Conservation (phyloP, 2,329 filamentous ascomycete species). For the Cladosporium colombiae region DNA sequence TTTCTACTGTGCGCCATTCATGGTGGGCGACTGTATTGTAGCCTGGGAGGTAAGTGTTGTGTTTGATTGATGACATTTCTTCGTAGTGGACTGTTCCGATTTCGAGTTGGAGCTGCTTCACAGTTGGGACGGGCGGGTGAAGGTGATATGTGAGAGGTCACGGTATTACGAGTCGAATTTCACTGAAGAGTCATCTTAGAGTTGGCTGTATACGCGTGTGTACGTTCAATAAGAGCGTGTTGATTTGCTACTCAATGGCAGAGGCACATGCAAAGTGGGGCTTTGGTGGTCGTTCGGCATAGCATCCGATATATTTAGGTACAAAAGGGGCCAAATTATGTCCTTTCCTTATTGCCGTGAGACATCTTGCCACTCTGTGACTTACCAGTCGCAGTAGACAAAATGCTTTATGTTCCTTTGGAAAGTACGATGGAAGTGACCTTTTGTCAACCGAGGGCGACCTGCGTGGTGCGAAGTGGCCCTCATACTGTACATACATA, state of each 20-base stretch:
- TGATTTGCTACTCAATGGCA: background rate
- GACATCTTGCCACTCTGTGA: background rate
- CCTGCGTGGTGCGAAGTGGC: background rate
- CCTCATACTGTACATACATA: background rate
- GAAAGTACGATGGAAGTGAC: background rate
- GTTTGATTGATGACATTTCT: slow-evolving; percentile 8
- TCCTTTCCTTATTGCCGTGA: background rate
- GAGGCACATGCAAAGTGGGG: background rate
- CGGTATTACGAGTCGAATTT: background rate
- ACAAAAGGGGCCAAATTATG: background rate
- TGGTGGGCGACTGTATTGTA: slow-evolving; percentile 47
- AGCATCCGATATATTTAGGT: background rate
- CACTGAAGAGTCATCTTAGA: background rate
- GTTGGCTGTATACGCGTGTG: background rate
- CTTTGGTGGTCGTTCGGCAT: background rate
- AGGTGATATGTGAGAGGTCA: background rate
- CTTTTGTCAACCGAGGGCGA: background rate
- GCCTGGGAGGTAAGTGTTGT: slow-evolving; percentile 42
- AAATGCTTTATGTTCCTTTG: background rate
- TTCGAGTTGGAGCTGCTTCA: background rate
- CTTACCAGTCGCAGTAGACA: background rate
- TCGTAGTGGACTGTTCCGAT: background rate
- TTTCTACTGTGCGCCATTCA: slow-evolving; percentile 47
- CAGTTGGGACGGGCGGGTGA: background rate
- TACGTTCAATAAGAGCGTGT: background rate